These are phyloP conservation scores for Buddleja alternifolia DNA, from an alignment of 257 asterid genomes.

Conservation along the genomic window DNA sequence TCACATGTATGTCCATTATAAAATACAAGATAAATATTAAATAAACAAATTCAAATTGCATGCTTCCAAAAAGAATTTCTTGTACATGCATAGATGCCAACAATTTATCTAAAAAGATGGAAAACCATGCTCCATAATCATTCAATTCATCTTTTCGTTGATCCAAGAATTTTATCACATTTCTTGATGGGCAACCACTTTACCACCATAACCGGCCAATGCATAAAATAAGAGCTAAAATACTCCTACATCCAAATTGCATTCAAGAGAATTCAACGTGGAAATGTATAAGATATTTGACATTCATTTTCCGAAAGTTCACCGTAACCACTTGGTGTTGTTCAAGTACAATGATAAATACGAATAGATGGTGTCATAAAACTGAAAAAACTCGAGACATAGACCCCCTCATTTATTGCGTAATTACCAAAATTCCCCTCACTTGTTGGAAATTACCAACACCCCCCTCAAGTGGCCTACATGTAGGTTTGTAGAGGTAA, in stretches of 20 bases:
- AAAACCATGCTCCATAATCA: constrained; percentile 25
- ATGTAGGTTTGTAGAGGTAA: too few relatives aligned
- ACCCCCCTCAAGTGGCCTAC: too few relatives aligned
- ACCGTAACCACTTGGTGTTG: too few relatives aligned
- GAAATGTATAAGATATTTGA: not conserved
- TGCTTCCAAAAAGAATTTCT: not conserved
- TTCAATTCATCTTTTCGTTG: constrained; percentile 26
- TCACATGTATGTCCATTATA: too few relatives aligned
- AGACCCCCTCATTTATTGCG: too few relatives aligned
- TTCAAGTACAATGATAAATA: too few relatives aligned
- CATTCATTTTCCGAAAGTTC: not conserved
- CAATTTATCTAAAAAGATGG: constrained; percentile 28
- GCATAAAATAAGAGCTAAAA: constrained; percentile 8
- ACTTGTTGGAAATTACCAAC: too few relatives aligned
- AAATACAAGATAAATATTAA: too few relatives aligned
- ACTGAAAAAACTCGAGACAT: too few relatives aligned
- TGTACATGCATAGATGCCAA: constrained; percentile 22
- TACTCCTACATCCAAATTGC: not conserved
- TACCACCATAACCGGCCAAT: not conserved
- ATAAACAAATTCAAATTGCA: too few relatives aligned
- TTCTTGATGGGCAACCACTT: constrained; percentile 15
- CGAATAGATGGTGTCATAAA: not conserved
- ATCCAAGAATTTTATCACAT: constrained; percentile 36
- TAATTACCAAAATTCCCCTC: too few relatives aligned
- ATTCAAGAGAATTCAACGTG: not conserved